A percentile compares a stretch with the other conserved stretches of the same genome.
phyloP scores from a whole-genome alignment of 169 alveolate species.

The Theileria orientalis region DNA sequence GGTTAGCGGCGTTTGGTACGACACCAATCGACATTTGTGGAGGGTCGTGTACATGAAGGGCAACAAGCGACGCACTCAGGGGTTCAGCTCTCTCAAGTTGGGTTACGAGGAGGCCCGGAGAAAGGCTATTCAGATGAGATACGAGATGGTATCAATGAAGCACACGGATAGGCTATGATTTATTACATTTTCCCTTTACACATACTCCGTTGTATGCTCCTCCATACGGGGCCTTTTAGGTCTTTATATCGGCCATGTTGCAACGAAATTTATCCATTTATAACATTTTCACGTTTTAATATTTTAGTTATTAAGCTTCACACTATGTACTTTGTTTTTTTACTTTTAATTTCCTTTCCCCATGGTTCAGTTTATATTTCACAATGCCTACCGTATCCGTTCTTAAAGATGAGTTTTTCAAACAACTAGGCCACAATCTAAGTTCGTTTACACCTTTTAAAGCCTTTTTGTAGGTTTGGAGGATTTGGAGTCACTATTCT shows the following conservation, averaged over 20 bases:
- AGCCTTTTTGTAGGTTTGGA: conserved; percentile 75
- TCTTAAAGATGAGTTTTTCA: conserved; percentile 38
- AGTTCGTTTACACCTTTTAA: conserved; percentile 1
- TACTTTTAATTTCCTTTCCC: neutral
- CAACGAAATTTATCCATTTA: no score
- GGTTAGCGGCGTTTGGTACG: conserved; percentile 72
- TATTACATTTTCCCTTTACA: neutral
- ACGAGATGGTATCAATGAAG: conserved; percentile 63
- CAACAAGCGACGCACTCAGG: conserved; percentile 64
- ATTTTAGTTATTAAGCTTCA: no score
- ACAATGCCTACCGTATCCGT: conserved; percentile 61
- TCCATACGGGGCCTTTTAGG: no score
- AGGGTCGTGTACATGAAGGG: conserved; percentile 70
- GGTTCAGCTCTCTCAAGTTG: conserved; percentile 65
- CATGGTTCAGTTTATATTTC: neutral
- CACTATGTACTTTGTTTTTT: neutral
- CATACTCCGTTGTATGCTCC: no score
- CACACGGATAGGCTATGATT: conserved; percentile 36
- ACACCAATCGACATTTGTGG: conserved; percentile 67
- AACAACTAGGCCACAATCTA: conserved; percentile 47
- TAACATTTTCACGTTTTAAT: no score
- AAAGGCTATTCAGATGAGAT: conserved; percentile 60
- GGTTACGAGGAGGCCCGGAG: conserved; percentile 69
- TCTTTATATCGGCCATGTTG: no score
- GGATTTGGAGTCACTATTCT: conserved; percentile 90